Evolutionary conservation across 139 green algal genomes (phyloP), one percentile per base, ranked within the genome.

Genomic region (Closterium sp.): DNA sequence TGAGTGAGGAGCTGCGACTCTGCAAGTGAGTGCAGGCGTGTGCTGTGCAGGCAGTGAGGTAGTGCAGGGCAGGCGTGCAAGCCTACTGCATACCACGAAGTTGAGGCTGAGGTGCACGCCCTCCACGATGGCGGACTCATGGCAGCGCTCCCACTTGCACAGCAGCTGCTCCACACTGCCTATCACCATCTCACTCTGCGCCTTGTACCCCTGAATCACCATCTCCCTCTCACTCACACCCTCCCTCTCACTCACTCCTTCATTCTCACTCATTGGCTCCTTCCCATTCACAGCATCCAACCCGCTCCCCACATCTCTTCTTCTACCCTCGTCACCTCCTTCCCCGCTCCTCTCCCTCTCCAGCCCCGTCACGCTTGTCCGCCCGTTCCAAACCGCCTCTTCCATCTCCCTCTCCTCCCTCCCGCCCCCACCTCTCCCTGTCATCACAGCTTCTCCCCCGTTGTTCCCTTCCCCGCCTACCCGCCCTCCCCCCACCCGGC

Each of bases 151-250:
- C 88, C 92, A 96, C 50, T 93, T 91, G 21, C 92, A 91, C n/a
- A 99, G 96, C 86, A 99, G 94, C 27, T 88, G 30, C 32, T 97
- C 95, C 62, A 99, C 90, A 30, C 96, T 95, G 70, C 96, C 95
- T 88, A 97, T 91, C 91, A 99, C 97, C 93, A 97, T 95, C 87
- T 97, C 96, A 90, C 95, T 96, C 94, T 99, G 97, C 19, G 96
- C 97, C 70, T 92, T 92, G 70, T 87, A 92, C n/a, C 89, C 89
- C 86, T 92, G 50, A 22, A 93, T 89, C 29, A 73, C 31, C 45
- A 93, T 89, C 87, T 93, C 84, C 31, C 86, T 24, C 89, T 86
- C 34, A 21, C 34, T 86, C 50, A 91, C 89, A 3, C 24, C 89
- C 62, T 24, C 62, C 17, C 62, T 79, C 62, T 24, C 62, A 79